Conservation (phyloP, 139 green algal species). For the Asterochloris erici region DNA sequence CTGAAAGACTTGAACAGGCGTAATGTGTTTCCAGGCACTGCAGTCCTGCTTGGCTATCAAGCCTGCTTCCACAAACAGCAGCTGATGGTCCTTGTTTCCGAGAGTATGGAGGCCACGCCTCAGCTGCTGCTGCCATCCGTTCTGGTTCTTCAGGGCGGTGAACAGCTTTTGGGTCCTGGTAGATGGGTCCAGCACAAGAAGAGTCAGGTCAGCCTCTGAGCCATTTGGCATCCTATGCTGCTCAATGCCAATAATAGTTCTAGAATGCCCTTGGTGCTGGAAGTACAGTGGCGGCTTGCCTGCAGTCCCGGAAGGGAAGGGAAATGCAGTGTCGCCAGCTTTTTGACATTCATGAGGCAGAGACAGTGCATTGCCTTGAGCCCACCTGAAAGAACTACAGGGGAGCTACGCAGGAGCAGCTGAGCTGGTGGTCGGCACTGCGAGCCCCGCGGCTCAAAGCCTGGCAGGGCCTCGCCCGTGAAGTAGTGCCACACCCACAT, state of each 20-base stretch:
- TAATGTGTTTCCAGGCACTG: no score
- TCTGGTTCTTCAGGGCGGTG: neutral
- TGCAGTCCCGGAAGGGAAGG: neutral
- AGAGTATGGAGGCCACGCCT: constrained; percentile 25
- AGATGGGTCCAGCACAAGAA: constrained; percentile 30
- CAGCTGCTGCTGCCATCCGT: constrained; percentile 18
- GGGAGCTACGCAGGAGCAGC: no score
- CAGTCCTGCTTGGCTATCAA: no score
- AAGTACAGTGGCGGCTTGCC: constrained; percentile 48
- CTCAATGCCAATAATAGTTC: constrained; percentile 53
- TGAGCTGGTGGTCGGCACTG: no score
- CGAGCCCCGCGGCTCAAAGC: no score
- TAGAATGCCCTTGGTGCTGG: constrained; percentile 54
- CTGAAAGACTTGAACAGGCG: no score
- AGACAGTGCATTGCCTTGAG: no score
- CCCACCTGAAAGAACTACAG: no score
- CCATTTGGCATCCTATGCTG: neutral
- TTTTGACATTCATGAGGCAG: no score
- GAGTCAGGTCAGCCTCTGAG: neutral
- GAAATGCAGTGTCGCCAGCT: no score
- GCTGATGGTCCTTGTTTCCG: constrained; percentile 22
- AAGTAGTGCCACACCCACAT: constrained; percentile 11
- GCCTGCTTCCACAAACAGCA: constrained; percentile 24
- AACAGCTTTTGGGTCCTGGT: neutral
- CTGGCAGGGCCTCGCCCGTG: neutral